Conservation (phyloP, 192 early-diverging fungal species). For the Kappamyces sp. region DNA sequence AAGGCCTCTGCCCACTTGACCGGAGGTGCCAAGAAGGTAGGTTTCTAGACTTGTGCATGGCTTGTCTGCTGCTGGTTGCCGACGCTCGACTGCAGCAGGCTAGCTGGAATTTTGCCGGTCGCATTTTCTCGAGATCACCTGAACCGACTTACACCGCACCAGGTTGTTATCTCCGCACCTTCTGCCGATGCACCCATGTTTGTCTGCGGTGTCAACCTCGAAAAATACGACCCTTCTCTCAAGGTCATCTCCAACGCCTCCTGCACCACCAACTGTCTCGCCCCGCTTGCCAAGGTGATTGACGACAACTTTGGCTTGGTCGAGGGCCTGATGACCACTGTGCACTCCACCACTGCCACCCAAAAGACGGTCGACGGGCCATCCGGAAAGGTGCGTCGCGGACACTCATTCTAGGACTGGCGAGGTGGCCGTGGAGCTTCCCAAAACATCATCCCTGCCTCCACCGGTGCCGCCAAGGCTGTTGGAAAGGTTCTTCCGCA, state of each 20-base stretch:
- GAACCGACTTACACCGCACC: not conserved
- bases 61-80: too few species aligned
- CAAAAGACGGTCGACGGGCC: slow-evolving; percentile 99
- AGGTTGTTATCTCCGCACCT: slow-evolving; percentile 96
- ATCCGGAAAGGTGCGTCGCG: slow-evolving; percentile 73
- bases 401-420: slow-evolving; percentile 40
- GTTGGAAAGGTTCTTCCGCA: slow-evolving; percentile 95
- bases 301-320: slow-evolving; percentile 93
- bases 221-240: slow-evolving; percentile 77
- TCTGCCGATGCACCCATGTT: slow-evolving; percentile 97
- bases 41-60: not conserved
- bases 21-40: slow-evolving; percentile 88
- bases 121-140: too few species aligned
- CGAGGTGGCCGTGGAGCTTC: slow-evolving; percentile 92
- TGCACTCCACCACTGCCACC: slow-evolving; percentile 97
- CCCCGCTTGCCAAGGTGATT: slow-evolving; percentile 94
- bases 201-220: slow-evolving; percentile 90
- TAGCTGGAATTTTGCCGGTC: too few species aligned
- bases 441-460: slow-evolving; percentile 97
- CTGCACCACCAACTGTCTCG: slow-evolving; percentile 99
- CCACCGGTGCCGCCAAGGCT: slow-evolving; percentile 98
- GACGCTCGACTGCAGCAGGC: too few species aligned
- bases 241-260: slow-evolving; percentile 96
- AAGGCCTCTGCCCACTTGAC: slow-evolving; percentile 79
- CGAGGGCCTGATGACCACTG: slow-evolving; percentile 98